Conservation (phyloP, 257 asterid genomes). For the Craterostigma plantagineum region DNA sequence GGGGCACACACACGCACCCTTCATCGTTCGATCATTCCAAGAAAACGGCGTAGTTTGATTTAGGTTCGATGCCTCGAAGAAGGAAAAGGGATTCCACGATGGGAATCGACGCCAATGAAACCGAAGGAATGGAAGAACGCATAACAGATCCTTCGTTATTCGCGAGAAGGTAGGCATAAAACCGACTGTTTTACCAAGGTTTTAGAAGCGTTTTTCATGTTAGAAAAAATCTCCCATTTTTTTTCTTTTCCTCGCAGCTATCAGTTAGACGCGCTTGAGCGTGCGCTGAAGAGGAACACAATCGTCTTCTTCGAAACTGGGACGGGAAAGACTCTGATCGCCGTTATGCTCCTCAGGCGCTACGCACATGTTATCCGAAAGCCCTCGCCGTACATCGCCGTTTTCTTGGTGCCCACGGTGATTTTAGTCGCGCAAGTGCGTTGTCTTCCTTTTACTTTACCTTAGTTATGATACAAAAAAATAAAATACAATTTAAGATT, state of each 20-base stretch:
- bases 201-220: no score
- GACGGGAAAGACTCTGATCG: slow-evolving; percentile 65
- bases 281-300: slow-evolving; percentile 45
- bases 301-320: slow-evolving; percentile 72
- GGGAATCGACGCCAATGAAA: not conserved
- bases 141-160: no score
- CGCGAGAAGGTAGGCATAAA: no score
- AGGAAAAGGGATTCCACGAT: slow-evolving; percentile 1
- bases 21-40: no score
- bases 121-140: not conserved
- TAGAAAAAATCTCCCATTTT: no score
- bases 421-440: slow-evolving; percentile 67
- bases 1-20: no score
- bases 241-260: slow-evolving; percentile 27
- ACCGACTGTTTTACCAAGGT: no score
- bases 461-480: no score
- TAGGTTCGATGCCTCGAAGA: no score
- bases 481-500: no score
- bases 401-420: slow-evolving; percentile 73
- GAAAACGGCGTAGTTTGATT: no score
- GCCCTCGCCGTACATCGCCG: slow-evolving; percentile 43
- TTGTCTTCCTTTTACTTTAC: not conserved
- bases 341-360: slow-evolving; percentile 68
- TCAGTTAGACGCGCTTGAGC: slow-evolving; percentile 68
- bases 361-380: slow-evolving; percentile 36